A percentile compares a stretch with the other conserved stretches of the same genome.
Conservation (phyloP, 768 basidiomycete species). For the Daedaleopsis nitida region DNA sequence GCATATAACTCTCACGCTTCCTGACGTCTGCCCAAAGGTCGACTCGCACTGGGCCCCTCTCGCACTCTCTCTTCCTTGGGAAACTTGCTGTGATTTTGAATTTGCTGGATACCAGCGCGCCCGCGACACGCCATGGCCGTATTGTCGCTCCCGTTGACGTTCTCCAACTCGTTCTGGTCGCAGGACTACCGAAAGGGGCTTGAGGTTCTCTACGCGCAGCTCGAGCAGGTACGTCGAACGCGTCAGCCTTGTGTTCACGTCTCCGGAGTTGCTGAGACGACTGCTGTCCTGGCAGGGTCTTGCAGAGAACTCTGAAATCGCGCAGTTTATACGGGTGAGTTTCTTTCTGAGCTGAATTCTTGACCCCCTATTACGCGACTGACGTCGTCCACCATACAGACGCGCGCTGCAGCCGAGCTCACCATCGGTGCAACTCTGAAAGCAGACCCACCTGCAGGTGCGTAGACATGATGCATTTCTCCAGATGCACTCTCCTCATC, state of each 20-base stretch:
- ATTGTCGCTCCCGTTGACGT: slow-evolving; percentile 84
- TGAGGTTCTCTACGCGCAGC: slow-evolving; percentile 72
- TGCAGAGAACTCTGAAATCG: slow-evolving; percentile 81
- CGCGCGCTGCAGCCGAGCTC: slow-evolving; percentile 70
- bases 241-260: slow-evolving; percentile 5
- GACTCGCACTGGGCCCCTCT: not conserved
- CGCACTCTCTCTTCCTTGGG: not conserved
- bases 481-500: not conserved
- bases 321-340: slow-evolving; percentile 79
- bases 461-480: slow-evolving; percentile 10
- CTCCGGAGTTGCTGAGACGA: slow-evolving; percentile 12
- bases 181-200: slow-evolving; percentile 87
- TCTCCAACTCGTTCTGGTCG: slow-evolving; percentile 94
- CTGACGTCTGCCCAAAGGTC: slow-evolving; percentile 1
- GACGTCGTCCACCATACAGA: slow-evolving; percentile 42
- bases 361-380: not conserved
- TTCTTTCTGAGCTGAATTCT: not conserved
- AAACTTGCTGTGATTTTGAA: slow-evolving; percentile 4
- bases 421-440: slow-evolving; percentile 63
- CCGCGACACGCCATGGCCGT: slow-evolving; percentile 67
- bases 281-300: slow-evolving; percentile 56
- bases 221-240: slow-evolving; percentile 64
- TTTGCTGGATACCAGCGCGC: not conserved
- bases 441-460: slow-evolving; percentile 51
- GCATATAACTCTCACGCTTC: slow-evolving; percentile 3